Evolutionary conservation across 2,329 filamentous ascomycete species (phyloP).

Genomic region (Triangularia verruculosa): DNA sequence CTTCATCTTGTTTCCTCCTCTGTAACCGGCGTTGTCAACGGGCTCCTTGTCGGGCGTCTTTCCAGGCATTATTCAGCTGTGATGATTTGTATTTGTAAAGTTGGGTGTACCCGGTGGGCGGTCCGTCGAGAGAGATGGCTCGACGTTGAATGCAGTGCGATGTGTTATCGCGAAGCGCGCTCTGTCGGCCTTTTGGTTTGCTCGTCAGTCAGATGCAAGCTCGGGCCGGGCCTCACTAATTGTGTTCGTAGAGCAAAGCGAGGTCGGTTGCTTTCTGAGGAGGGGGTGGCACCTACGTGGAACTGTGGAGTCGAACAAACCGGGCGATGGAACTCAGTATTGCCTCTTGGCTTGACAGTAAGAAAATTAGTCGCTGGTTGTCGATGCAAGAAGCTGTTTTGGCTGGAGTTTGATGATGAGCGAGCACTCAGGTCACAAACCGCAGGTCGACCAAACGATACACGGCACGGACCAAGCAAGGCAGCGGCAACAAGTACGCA

Average conservation of each 20-base stretch:
- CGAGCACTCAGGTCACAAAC: background rate
- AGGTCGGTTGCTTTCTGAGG: too few relatives aligned
- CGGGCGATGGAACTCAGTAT: too few relatives aligned
- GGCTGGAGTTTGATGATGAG: background rate
- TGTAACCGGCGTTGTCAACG: constrained; percentile 62
- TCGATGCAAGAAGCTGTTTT: background rate
- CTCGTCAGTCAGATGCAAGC: constrained; percentile 16
- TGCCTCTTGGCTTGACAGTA: background rate
- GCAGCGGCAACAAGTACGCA: constrained; percentile 5
- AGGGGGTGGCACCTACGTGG: too few relatives aligned
- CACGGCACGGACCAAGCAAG: background rate
- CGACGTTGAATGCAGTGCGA: too few relatives aligned
- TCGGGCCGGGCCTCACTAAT: too few relatives aligned
- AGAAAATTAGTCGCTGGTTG: background rate
- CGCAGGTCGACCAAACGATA: background rate
- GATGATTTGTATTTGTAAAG: too few relatives aligned
- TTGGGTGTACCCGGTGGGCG: background rate
- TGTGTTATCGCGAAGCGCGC: constrained; percentile 28
- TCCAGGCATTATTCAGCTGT: constrained; percentile 57
- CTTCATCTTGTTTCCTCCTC: constrained; percentile 67
- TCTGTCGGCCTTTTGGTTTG: constrained; percentile 19
- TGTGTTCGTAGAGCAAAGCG: too few relatives aligned
- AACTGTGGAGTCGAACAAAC: too few relatives aligned
- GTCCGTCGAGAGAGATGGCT: constrained; percentile 9
- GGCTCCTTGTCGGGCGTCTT: constrained; percentile 72